phyloP scores from a whole-genome alignment of 2,329 filamentous ascomycete species.

The Trichoderma koningii region DNA sequence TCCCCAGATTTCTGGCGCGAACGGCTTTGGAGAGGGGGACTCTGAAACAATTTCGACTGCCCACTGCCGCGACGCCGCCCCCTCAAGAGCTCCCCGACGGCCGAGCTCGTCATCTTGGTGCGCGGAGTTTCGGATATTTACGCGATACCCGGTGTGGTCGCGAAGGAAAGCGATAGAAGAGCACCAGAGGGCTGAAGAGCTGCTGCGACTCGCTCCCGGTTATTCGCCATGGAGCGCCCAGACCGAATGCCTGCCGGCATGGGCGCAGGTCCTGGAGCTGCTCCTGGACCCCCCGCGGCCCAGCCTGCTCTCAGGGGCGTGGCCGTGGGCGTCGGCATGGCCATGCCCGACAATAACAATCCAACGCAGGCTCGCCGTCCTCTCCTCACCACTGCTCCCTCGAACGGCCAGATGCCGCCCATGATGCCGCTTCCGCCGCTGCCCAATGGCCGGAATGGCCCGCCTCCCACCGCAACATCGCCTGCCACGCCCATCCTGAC shows the following conservation, averaged over 20 bases:
- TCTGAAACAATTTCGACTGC: conserved; percentile 38
- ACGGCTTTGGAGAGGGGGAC: conserved; percentile 31
- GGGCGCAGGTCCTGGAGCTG: conserved; percentile 25
- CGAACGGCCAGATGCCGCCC: conserved; percentile 45
- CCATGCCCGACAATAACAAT: conserved; percentile 48
- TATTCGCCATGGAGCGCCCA: conserved; percentile 41
- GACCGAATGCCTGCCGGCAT: conserved; percentile 37
- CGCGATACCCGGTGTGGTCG: neutral
- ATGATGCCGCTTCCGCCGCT: conserved; percentile 48
- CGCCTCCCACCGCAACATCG: conserved; percentile 48
- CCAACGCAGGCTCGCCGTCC: conserved; percentile 44
- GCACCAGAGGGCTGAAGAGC: neutral
- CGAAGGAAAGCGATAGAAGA: neutral
- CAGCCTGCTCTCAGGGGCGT: conserved; percentile 38
- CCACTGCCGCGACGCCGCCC: conserved; percentile 14
- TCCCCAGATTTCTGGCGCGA: conserved; percentile 25
- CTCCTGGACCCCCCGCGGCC: conserved; percentile 28
- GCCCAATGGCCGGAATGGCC: conserved; percentile 50
- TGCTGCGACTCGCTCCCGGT: conserved; percentile 27
- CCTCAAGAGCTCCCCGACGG: conserved; percentile 16
- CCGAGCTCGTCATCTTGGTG: neutral
- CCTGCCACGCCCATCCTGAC: conserved; percentile 57
- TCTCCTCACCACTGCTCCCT: conserved; percentile 43
- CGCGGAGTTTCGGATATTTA: neutral
- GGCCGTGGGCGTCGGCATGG: conserved; percentile 30